These are phyloP conservation scores for Daldinia childiae DNA, from an alignment of 495 filamentous ascomycete genomes.

Conservation along the genomic window DNA sequence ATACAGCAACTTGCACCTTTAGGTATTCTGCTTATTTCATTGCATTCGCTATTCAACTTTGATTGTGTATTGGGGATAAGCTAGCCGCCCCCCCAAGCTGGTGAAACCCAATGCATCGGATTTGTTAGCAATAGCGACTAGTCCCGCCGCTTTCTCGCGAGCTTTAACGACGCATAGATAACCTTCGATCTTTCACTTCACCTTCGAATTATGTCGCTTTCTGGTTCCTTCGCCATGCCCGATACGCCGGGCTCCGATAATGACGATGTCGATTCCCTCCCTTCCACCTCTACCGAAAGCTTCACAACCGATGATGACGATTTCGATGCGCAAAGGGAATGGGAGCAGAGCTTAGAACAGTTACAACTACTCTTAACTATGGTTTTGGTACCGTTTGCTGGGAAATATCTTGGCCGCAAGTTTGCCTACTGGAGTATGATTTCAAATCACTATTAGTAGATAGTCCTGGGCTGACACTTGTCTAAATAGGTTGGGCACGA, in stretches of 20 bases:
- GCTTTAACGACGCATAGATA: conserved; percentile 1
- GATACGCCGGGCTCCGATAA: conserved; percentile 58
- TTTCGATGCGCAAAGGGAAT: conserved; percentile 89
- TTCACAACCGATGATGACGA: conserved; percentile 67
- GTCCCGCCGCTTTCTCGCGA: conserved; percentile 36
- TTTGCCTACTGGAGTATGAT: conserved; percentile 94
- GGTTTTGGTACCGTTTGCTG: conserved; percentile 90
- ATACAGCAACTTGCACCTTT: conserved; percentile 4
- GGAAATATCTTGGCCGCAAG: conserved; percentile 91
- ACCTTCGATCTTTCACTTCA: conserved; percentile 3
- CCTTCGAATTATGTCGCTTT: conserved; percentile 50
- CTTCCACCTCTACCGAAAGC: conserved; percentile 72
- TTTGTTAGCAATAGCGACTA: conserved; percentile 42
- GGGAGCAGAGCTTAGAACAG: conserved; percentile 92
- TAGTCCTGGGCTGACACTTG: conserved; percentile 9
- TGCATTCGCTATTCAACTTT: conserved; percentile 1
- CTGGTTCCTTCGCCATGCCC: conserved; percentile 57
- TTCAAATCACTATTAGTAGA: not conserved
- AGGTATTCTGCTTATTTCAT: no score
- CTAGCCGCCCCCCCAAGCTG: conserved; percentile 39
- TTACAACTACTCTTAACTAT: conserved; percentile 90
- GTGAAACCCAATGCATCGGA: conserved; percentile 53
- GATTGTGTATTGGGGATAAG: conserved; percentile 13
- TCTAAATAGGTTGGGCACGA: conserved; percentile 59
- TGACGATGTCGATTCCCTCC: conserved; percentile 81